Percentiles rank a stretch among this genome's conserved stretches.
Conservation (phyloP, 352 stramenopile genomes). For the Phytophthora cajani region DNA sequence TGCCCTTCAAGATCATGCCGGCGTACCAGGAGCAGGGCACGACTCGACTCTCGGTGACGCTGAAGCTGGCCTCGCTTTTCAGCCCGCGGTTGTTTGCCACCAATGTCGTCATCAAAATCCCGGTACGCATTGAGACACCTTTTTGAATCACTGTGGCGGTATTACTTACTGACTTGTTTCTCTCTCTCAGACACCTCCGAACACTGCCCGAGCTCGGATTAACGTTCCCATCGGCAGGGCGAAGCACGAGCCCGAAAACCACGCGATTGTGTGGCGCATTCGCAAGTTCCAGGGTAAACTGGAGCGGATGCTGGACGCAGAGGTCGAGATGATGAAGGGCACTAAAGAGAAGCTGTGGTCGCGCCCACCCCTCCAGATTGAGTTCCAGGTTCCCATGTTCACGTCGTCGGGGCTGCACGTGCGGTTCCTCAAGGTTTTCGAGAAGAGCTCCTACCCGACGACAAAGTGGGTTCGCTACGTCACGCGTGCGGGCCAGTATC, state of each 20-base stretch:
- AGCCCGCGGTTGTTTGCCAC: constrained; percentile 96
- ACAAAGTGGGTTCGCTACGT: constrained; percentile 99
- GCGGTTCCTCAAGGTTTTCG: constrained; percentile 98
- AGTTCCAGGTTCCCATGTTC: constrained; percentile 99
- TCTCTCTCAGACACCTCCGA: constrained; percentile 84
- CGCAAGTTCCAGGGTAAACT: constrained; percentile 97
- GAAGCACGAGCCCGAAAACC: constrained; percentile 98
- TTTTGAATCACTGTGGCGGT: background rate
- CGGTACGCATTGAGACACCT: constrained; percentile 42
- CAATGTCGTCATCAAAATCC: constrained; percentile 97
- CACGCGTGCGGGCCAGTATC: constrained; percentile 97
- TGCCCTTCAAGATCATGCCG: constrained; percentile 98
- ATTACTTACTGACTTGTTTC: background rate
- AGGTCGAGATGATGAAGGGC: constrained; percentile 97
- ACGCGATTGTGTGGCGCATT: constrained; percentile 98
- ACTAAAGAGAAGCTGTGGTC: constrained; percentile 97
- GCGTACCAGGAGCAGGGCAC: constrained; percentile 95
- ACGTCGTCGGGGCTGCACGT: constrained; percentile 97
- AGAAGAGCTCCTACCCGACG: constrained; percentile 98
- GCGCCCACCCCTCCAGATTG: constrained; percentile 96
- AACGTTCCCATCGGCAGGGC: constrained; percentile 95
- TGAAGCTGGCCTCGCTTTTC: constrained; percentile 95
- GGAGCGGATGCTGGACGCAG: constrained; percentile 95
- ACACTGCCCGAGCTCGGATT: constrained; percentile 96
- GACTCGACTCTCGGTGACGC: constrained; percentile 76